Conservation (phyloP, 129 eudicot genomes). For the Centella asiatica region DNA sequence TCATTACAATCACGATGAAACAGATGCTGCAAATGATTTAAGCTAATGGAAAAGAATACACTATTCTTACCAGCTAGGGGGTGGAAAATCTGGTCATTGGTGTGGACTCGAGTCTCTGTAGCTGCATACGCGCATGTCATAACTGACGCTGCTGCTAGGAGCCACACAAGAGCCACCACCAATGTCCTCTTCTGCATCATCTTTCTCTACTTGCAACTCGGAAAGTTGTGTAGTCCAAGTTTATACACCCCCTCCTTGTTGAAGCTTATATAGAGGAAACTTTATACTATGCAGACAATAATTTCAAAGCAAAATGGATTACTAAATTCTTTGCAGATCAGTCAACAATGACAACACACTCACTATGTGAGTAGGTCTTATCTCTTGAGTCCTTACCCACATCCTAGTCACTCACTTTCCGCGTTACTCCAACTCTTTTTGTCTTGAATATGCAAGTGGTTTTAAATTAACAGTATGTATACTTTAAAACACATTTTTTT, state of each 20-base stretch:
- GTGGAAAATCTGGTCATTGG: neutral
- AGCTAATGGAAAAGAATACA: no score
- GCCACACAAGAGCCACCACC: slow-evolving; percentile 1
- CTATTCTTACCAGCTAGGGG: slow-evolving; percentile 2
- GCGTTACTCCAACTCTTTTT: neutral
- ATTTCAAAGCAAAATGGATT: neutral
- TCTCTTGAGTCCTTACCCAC: no score
- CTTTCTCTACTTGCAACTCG: neutral
- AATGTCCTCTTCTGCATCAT: slow-evolving; percentile 12
- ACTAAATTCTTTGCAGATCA: neutral
- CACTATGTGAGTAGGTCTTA: no score
- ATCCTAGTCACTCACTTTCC: neutral
- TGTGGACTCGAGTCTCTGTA: neutral
- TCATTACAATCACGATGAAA: neutral
- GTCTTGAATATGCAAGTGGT: neutral
- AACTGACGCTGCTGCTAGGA: neutral
- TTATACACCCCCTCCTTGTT: neutral
- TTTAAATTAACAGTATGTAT: neutral
- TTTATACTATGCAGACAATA: neutral
- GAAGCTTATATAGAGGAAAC: neutral
- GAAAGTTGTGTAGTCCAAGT: neutral
- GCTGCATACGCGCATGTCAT: neutral
- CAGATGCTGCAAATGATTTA: neutral
- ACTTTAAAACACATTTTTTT: no score
- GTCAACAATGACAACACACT: no score